phyloP scores from a whole-genome alignment of 129 eudicot genomes.

The Centrapalus pauciflorus region DNA sequence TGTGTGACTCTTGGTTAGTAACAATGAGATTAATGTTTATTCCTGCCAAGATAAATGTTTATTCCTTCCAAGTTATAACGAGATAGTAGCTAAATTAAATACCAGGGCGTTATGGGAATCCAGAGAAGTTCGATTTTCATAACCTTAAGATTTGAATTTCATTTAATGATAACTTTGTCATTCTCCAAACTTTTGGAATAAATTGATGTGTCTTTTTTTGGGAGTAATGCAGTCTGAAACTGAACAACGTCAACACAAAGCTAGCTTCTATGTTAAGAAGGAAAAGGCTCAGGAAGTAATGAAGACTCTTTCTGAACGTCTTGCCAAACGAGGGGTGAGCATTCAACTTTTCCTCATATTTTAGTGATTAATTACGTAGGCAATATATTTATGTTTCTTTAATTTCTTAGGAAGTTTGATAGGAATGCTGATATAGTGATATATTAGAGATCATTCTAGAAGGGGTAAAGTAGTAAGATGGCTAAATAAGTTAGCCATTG shows the following conservation, averaged over 20 bases:
- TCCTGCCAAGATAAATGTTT: not conserved
- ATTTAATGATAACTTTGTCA: too few species aligned
- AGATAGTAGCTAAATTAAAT: not conserved
- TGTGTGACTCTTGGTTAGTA: not conserved
- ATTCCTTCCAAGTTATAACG: not conserved
- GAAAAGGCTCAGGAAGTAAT: slow-evolving; percentile 72
- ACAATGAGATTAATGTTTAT: not conserved
- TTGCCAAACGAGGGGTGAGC: slow-evolving; percentile 77
- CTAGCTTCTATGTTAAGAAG: slow-evolving; percentile 79
- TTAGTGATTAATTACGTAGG: not conserved
- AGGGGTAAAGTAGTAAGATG: too few species aligned
- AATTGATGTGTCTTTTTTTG: not conserved
- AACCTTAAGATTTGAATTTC: too few species aligned
- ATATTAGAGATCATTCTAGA: too few species aligned
- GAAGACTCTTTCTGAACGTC: slow-evolving; percentile 53
- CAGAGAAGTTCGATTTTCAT: too few species aligned
- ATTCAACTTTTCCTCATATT: not conserved
- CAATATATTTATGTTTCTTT: not conserved
- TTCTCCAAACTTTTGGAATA: not conserved
- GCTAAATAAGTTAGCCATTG: too few species aligned
- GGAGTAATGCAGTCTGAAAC: slow-evolving; percentile 66
- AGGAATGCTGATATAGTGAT: too few species aligned
- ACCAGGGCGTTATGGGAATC: not conserved
- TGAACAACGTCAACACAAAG: slow-evolving; percentile 89
- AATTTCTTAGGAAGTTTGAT: too few species aligned